A percentile compares a stretch with the other conserved stretches of the same genome.
These are phyloP conservation scores for Hemileia vastatrix DNA, from an alignment of 1,284 basidiomycete species.

Conservation along the genomic window DNA sequence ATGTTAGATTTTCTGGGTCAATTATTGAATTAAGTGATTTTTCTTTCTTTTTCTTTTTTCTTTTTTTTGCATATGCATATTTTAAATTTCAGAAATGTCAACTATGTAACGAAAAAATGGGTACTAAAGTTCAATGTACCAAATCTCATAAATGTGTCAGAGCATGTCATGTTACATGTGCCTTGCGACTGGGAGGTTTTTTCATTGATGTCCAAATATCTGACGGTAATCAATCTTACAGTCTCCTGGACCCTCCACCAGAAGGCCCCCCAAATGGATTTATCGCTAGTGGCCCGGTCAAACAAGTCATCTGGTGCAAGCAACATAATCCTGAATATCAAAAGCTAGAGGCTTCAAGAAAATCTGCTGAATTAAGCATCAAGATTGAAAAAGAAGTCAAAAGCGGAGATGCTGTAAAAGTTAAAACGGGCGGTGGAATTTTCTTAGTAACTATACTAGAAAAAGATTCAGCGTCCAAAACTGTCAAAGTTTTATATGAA, in stretches of 20 bases:
- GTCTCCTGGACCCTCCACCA: constrained; percentile 10
- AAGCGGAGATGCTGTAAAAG: constrained; percentile 8
- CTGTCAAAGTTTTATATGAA: too few species aligned
- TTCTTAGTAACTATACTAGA: too few species aligned
- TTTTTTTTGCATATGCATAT: neutral
- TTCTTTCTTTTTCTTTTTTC: neutral
- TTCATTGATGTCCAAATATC: constrained; percentile 12
- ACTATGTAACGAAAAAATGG: neutral
- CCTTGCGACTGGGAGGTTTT: constrained; percentile 39
- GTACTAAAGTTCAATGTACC: constrained; percentile 36
- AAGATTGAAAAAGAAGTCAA: neutral
- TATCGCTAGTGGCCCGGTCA: neutral
- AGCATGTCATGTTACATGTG: constrained; percentile 88
- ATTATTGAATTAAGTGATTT: too few species aligned
- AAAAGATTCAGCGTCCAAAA: too few species aligned
- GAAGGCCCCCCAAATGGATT: neutral
- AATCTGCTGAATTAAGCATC: constrained; percentile 7
- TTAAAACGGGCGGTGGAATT: constrained; percentile 3
- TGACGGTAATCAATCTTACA: constrained; percentile 4
- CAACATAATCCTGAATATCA: constrained; percentile 16
- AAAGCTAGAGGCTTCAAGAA: constrained; percentile 5
- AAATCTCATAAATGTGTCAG: constrained; percentile 53
- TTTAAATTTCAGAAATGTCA: neutral
- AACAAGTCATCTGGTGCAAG: constrained; percentile 12
- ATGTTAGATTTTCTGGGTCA: constrained; percentile 13